phyloP scores from a whole-genome alignment of 331 rosid genomes.

The Pyrus hybrid region DNA sequence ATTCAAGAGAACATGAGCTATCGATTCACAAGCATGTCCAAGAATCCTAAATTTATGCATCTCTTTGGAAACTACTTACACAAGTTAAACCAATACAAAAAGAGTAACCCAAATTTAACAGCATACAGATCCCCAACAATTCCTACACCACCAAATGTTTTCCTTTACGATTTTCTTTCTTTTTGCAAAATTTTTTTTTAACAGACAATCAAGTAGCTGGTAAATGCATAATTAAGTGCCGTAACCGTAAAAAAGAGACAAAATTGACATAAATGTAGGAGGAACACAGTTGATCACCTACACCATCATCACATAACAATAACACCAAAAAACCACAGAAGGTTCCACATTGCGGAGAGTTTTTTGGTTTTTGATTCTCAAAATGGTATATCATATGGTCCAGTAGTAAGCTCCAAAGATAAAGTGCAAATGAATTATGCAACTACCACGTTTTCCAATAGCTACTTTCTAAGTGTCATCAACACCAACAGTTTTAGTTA shows the following conservation, averaged over 20 bases:
- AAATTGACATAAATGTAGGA: not conserved
- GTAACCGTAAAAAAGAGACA: not conserved
- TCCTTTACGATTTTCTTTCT: not conserved
- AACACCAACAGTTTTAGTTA: not conserved
- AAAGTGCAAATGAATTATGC: not conserved
- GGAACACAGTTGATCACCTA: not conserved
- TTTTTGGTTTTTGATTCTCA: not conserved
- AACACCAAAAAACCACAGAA: not conserved
- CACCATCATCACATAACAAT: not conserved
- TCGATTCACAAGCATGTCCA: not conserved
- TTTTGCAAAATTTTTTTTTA: not conserved
- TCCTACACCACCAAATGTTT: not conserved
- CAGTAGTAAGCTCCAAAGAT: not conserved
- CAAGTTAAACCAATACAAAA: not conserved
- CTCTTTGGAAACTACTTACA: not conserved
- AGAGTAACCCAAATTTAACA: not conserved
- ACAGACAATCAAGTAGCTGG: not conserved
- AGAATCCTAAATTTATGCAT: not conserved
- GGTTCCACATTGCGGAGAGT: not conserved
- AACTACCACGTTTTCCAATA: not conserved
- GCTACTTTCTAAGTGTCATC: not conserved
- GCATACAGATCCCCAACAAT: too few species aligned
- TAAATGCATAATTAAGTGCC: not conserved
- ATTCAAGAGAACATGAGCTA: too few species aligned
- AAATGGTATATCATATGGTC: not conserved